Evolutionary conservation across 2,329 filamentous ascomycete genomes (phyloP), one percentile per base, ranked within the genome.

Genomic region (Talaromyces funiculosus): DNA sequence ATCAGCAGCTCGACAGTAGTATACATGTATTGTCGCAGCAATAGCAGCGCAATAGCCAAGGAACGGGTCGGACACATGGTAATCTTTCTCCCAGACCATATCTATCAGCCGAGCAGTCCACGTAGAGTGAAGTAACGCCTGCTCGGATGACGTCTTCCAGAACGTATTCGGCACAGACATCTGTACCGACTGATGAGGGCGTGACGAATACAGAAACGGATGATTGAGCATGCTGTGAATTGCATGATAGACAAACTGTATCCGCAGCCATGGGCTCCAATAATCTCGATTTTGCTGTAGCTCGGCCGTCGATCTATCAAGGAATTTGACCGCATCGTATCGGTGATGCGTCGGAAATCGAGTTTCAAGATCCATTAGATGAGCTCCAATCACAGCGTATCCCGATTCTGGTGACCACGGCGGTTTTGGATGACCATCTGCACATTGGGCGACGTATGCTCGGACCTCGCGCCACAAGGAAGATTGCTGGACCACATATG

Each of bases 71-170:
- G 73, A 73, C 18, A 81, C 67, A 6, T 69, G 72, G 0, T 80
- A 69, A 58, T 76, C 72, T 66, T 80, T 80, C 61, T 79, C 76
- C 14, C 77, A 69, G 1, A 78, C 75, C 78, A 81, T 80, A 49
- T 80, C 77, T 20, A 81, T 79, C 66, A 81, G 74, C 8, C 79
- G 72, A n/a, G 77, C 77, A 43, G 80, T 78, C 79, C 79, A 81
- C 0, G 79, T 81, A 2, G 77, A 73, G 47, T 81, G 79, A 1
- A 80, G 67, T 1, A 81, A 66, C 0, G 77, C 79, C 16, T 78
- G 67, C 62, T 81, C 79, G 0, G 77, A 80, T 0, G 78, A 80
- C 3, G 76, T 68, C 37, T 76, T 71, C 79, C 79, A 81, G 56
- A 81, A 81, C 0, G 78, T 80, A 55, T 81, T 81, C 0, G 78